These are phyloP conservation scores for Ophiocordyceps australis DNA, from an alignment of 2,329 filamentous ascomycete genomes.

Conservation along the genomic window DNA sequence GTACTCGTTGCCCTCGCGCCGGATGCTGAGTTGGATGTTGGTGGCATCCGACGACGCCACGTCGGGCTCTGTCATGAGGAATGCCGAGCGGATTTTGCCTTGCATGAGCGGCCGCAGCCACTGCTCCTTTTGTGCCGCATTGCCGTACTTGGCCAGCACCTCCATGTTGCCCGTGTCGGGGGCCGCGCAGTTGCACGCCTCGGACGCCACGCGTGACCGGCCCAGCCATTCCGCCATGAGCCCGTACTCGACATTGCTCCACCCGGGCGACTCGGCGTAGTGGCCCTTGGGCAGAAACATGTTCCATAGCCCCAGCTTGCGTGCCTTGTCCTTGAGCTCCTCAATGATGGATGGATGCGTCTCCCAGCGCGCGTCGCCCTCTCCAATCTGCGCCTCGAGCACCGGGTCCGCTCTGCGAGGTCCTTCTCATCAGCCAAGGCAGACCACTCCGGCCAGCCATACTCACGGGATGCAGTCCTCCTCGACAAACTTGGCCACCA, in stretches of 20 bases:
- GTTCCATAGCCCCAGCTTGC: constrained; percentile 83
- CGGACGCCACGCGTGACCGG: constrained; percentile 65
- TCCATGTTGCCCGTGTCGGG: constrained; percentile 96
- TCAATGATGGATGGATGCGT: constrained; percentile 68
- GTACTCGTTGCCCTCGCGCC: constrained; percentile 69
- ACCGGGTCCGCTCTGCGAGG: constrained; percentile 52
- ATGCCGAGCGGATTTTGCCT: constrained; percentile 74
- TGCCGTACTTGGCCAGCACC: constrained; percentile 81
- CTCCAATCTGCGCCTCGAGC: constrained; percentile 61
- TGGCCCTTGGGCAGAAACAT: constrained; percentile 93
- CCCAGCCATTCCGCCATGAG: constrained; percentile 94
- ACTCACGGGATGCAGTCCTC: constrained; percentile 74
- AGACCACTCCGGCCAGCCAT: no score
- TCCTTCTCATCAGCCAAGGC: constrained; percentile 2
- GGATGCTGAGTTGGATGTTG: constrained; percentile 77
- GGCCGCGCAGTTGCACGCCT: constrained; percentile 79
- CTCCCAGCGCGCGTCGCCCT: constrained; percentile 62
- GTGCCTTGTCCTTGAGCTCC: constrained; percentile 71
- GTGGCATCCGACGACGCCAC: constrained; percentile 81
- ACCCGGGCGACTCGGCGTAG: constrained; percentile 89
- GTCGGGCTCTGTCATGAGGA: constrained; percentile 87
- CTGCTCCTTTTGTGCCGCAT: constrained; percentile 62
- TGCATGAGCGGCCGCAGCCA: constrained; percentile 73
- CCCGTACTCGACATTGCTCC: constrained; percentile 90
- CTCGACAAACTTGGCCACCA: constrained; percentile 90